Percentiles rank a stretch among this genome's conserved stretches.
Conservation (phyloP, 208 protist genomes). For the Trypanosoma congolense region DNA sequence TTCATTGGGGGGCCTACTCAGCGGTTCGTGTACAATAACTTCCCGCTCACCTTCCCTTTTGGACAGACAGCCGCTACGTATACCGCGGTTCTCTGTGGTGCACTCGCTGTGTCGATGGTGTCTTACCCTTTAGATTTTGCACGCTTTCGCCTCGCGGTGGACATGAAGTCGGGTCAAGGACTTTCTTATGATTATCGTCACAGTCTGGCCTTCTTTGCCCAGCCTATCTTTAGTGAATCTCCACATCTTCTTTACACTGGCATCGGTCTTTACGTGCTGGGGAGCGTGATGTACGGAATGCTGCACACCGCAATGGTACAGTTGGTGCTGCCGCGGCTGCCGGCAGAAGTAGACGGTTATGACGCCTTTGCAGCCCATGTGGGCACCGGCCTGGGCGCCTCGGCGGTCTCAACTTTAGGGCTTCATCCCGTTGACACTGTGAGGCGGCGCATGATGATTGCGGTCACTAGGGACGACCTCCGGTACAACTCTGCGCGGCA, state of each 20-base stretch:
- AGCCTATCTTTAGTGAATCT: conserved; percentile 52
- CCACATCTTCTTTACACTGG: conserved; percentile 72
- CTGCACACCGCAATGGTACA: conserved; percentile 38
- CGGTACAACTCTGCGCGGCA: conserved; percentile 52
- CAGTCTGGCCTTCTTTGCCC: conserved; percentile 71
- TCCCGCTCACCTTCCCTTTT: conserved; percentile 24
- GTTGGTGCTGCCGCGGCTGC: conserved; percentile 37
- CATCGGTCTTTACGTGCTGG: conserved; percentile 58
- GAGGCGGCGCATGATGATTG: conserved; percentile 78
- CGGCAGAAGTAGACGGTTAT: conserved; percentile 37
- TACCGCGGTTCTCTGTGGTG: conserved; percentile 39
- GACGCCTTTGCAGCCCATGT: conserved; percentile 42
- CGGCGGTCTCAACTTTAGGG: conserved; percentile 54
- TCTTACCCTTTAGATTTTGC: conserved; percentile 81
- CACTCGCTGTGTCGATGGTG: conserved; percentile 39
- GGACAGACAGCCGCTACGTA: conserved; percentile 48
- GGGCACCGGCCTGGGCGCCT: conserved; percentile 34
- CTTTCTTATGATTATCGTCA: conserved; percentile 62
- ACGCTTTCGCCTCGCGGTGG: conserved; percentile 74
- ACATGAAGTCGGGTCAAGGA: conserved; percentile 50
- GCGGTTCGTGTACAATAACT: conserved; percentile 48
- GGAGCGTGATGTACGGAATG: conserved; percentile 52
- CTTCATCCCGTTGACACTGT: conserved; percentile 76
- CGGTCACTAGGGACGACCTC: conserved; percentile 54
- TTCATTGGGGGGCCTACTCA: conserved; percentile 67